phyloP scores from a whole-genome alignment of 2,329 filamentous ascomycete genomes.

The Xylariaceae sp. region DNA sequence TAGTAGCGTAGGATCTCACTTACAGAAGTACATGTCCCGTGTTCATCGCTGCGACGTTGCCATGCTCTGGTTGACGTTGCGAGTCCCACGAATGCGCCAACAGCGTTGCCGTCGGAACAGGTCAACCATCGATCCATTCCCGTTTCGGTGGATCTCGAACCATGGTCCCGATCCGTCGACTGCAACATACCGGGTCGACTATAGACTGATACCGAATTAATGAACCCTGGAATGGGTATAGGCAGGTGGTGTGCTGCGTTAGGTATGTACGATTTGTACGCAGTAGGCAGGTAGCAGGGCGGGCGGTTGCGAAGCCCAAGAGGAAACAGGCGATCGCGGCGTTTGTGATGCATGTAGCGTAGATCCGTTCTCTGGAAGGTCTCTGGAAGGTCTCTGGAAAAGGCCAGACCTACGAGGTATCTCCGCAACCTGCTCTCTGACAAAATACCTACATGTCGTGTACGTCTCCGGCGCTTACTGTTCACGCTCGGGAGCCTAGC shows the following conservation, averaged over 20 bases:
- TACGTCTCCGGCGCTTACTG: neutral
- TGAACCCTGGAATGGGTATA: too few relatives aligned
- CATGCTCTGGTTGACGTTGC: neutral
- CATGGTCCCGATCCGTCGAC: conserved; percentile 16
- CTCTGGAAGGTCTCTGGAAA: neutral
- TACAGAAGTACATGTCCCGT: too few relatives aligned
- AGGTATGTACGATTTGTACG: neutral
- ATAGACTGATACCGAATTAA: neutral
- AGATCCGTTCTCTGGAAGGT: neutral
- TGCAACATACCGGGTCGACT: conserved; percentile 7
- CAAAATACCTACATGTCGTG: too few relatives aligned
- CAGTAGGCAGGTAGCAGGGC: neutral
- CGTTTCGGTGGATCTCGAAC: conserved; percentile 6
- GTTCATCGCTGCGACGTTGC: neutral
- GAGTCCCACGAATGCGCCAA: neutral
- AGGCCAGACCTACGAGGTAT: neutral
- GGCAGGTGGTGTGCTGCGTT: too few relatives aligned
- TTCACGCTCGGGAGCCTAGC: neutral
- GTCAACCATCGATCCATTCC: neutral
- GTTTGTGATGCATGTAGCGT: neutral
- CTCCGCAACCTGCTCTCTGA: neutral
- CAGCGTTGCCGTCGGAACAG: neutral
- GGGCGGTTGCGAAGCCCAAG: neutral
- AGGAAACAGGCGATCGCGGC: neutral
- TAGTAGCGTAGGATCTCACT: too few relatives aligned